Evolutionary conservation across 2,329 filamentous ascomycete species (phyloP), one percentile per base, ranked within the genome.

Genomic region (Fusarium poae): DNA sequence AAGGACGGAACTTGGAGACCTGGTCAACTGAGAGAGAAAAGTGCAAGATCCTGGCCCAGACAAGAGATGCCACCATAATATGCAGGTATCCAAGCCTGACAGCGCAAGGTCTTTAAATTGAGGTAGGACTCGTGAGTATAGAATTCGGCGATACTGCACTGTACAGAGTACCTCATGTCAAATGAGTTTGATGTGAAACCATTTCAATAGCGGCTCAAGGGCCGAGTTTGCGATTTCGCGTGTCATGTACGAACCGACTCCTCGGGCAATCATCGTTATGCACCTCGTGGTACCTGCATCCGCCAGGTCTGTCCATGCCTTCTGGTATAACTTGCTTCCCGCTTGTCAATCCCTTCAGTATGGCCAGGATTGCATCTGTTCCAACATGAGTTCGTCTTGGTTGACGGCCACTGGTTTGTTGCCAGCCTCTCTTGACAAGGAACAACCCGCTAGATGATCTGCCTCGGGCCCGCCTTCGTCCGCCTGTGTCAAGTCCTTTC

Each of bases 251-350:
- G 45, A 59, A 39, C 60, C 21, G 34, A 50, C 43, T 25, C 39
- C 52, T 58, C 11, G 46, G 44, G 27, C 29, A 21, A 35, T 52
- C 55, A 15, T 60, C 42, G 37, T 32, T 43, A 65, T 65, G 62
- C 53, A 60, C 40, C 60, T 49, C 21, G 44, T 62, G 49, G 66
- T 69, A 69, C 66, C 66, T 69, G 66, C 66, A 52, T 69, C 59
- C 68, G 55, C 46, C 42, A 54, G 29, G 57, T 62, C 25, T 45
- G 30, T 30, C 37, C 37, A 37, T 53, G 30, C 55, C 35, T 35
- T 52, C 45, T 27, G 23, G 30, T 53, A 42, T 46, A 49, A 45
- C 32, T 64, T 49, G 62, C 56, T 57, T 51, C 48, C 43, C 57
- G 50, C 50, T 56, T 46, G 35, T 18, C 30, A 37, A 29, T 40